Base-by-base conservation (phyloP, 164 flowering plant genomes). In the Paratinospora sagittata region DNA sequence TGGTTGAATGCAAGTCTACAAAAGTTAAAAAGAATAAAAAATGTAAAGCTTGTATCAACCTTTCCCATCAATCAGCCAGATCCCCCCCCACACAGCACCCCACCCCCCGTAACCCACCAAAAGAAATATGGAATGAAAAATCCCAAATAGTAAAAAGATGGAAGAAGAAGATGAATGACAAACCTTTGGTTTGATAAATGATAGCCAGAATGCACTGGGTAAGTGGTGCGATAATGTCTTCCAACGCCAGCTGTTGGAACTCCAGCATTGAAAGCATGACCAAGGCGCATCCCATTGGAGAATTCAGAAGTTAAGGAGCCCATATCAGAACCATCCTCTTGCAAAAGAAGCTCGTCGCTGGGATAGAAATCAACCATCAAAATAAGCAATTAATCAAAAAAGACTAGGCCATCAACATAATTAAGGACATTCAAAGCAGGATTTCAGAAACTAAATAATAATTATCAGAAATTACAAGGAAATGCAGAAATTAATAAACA, bases 321-420 rank as follows among this genome's bases (percentile, higher is more conserved):
- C 64, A 67, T 74, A 76, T 87, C 95, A 24, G 84, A 73, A 76
- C 78, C 76, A 63, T 89, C 97, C 43, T 93, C 99, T 85, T 96
- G 86, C 80, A 96, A 78, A 64, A 96, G 97, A 47, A 85, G 91
- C 68, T 91, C 99, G 75, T 96, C 99, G 64, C 99, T 96, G 87
- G 14, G 76, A 49, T 12, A 70, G 24, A 69, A 72, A 70, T 14
- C 57, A 36, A 27, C 10, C 66, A 65, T 62, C 65, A 16, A 62
- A 66, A 37, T 45, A 37, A 8, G 21, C 27, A 41, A 66, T 21
- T 41, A 55, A 19, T 1, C 4, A 30, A 4, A n/a, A 30, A 30
- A 30, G 34, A 30, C 34, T n/a, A 30, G 34, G 34, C 34, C 2
- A 1, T 30, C 3, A 30, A 30, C 2, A 30, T 30, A 30, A 30